A percentile compares a stretch with the other conserved stretches of the same genome.
phyloP scores from a whole-genome alignment of 2,329 filamentous ascomycete genomes.

The Nannizziopsis barbatae region DNA sequence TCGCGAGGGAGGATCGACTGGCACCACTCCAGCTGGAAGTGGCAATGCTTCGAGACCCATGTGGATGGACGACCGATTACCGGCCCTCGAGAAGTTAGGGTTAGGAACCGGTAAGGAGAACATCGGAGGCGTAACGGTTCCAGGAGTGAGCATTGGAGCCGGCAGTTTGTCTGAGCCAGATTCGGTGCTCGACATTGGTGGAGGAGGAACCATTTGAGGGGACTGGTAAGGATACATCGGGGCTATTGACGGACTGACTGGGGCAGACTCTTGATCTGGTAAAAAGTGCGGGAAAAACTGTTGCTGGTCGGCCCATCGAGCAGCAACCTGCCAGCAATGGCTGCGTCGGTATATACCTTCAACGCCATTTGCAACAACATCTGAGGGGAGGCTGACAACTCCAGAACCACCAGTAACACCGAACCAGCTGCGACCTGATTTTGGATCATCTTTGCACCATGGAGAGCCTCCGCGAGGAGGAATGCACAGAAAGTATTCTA shows the following conservation, averaged over 20 bases:
- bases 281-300: constrained; percentile 26
- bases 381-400: constrained; percentile 51
- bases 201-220: constrained; percentile 7
- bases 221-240: constrained; percentile 2
- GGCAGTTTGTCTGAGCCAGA: constrained; percentile 22
- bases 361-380: constrained; percentile 54
- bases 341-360: constrained; percentile 58
- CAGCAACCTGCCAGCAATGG: constrained; percentile 57
- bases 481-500: constrained; percentile 42
- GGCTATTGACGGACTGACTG: constrained; percentile 2
- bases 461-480: constrained; percentile 39
- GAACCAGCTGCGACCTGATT: constrained; percentile 38
- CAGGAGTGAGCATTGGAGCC: constrained; percentile 25
- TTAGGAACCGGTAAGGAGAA: constrained; percentile 24
- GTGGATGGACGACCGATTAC: constrained; percentile 36
- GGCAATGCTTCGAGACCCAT: constrained; percentile 37
- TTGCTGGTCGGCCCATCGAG: constrained; percentile 46
- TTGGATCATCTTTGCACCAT: constrained; percentile 39
- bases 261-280: constrained; percentile 9
- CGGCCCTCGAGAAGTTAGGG: constrained; percentile 20
- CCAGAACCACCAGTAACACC: constrained; percentile 51
- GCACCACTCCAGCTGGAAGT: constrained; percentile 33
- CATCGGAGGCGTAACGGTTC: constrained; percentile 23
- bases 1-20: constrained; percentile 31
- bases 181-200: constrained; percentile 14